Evolutionary conservation across 352 stramenopile species (phyloP), one percentile per base, ranked within the genome.

Genomic region (Phytophthora fragariae): DNA sequence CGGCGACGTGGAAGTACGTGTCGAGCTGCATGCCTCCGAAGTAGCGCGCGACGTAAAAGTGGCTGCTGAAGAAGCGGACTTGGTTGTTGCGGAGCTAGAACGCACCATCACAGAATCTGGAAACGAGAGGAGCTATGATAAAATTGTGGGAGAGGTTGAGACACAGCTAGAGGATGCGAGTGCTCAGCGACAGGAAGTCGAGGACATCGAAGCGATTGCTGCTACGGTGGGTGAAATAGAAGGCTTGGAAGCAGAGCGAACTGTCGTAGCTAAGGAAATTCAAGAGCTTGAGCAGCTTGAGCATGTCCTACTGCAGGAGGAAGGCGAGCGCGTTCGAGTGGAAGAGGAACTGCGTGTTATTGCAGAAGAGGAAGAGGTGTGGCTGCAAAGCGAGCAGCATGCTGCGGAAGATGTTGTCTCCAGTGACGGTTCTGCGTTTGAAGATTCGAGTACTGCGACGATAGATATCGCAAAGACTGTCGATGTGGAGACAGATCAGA

Each of bases 321-420:
- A 83, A 57, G 29, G 58, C 24, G 65, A 73, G n/a, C 69, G 57
- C 37, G 49, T 73, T 67, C 62, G 50, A 5, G 62, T 63, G 3
- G 74, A 79, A 71, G 62, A 81, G 49, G 74, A 86, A 29, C 61
- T 85, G 14, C 70, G 59, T 10, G 33, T 47, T 14, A 81, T 83
- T 69, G 77, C 77, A 52, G 31, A 77, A 15, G 35, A 77, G 35
- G 73, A 83, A 70, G 60, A 61, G 24, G 65, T 79, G 35, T 59
- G 49, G 64, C 57, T 79, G n/a, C 52, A 61, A 29, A 67, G 10
- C 11, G 55, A 73, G 1, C 37, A 66, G 17, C 6, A 2, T 46
- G 17, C 6, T 47, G 44, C 56, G 56, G 62, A 58, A 65, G 11
- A 33, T 4, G 33, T 57, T 15, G 1, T 8, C 21, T 55, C 19